Conservation (phyloP, 2,329 filamentous ascomycete species). For the Diplodia seriata region DNA sequence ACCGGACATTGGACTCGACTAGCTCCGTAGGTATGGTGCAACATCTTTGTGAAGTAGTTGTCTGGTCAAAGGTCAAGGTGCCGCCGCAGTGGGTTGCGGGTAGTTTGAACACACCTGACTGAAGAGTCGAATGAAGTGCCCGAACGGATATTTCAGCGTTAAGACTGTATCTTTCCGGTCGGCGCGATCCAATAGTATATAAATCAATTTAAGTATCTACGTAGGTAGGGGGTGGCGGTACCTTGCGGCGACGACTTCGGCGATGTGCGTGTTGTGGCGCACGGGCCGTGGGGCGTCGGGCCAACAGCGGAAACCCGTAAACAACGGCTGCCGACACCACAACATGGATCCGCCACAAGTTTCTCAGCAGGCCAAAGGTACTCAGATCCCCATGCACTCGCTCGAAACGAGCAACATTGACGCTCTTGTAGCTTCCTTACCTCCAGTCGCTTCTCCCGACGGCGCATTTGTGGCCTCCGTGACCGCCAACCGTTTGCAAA, state of each 20-base stretch:
- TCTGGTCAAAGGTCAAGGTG: too few relatives aligned
- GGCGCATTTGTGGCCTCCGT: slow-evolving; percentile 50
- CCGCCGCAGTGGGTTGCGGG: too few relatives aligned
- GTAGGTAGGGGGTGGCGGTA: background rate
- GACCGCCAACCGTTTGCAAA: slow-evolving; percentile 47
- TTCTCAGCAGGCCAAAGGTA: slow-evolving; percentile 40
- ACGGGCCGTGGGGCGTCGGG: background rate
- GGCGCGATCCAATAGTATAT: too few relatives aligned
- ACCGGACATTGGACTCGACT: too few relatives aligned
- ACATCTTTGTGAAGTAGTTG: too few relatives aligned
- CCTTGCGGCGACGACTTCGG: slow-evolving; percentile 2
- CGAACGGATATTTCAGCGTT: too few relatives aligned
- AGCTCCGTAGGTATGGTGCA: too few relatives aligned
- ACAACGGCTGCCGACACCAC: slow-evolving; percentile 20
- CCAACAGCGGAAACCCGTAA: slow-evolving; percentile 26
- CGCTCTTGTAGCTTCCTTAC: slow-evolving; percentile 40
- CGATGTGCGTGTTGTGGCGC: background rate
- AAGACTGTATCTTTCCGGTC: too few relatives aligned
- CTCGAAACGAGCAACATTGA: slow-evolving; percentile 29
- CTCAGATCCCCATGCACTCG: background rate
- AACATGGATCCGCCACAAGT: slow-evolving; percentile 24
- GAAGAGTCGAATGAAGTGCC: too few relatives aligned
- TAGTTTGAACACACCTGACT: too few relatives aligned
- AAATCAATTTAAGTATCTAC: too few relatives aligned
- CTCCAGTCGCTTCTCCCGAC: slow-evolving; percentile 49